Base-by-base conservation (phyloP, 371 early-diverging fungal genomes). In the Syncephalis plumigaleata region DNA sequence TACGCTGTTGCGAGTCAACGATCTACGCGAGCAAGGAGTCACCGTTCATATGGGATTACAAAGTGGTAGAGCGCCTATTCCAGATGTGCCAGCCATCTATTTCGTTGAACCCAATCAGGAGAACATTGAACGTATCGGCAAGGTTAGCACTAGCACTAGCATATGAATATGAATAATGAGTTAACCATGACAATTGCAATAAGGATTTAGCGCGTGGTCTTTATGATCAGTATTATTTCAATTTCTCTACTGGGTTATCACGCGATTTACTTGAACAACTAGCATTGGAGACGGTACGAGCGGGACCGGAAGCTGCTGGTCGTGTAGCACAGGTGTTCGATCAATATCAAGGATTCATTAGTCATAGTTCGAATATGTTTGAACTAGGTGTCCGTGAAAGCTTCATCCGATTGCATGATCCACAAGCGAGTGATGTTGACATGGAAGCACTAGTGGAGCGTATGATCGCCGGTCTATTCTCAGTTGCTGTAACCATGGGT, bases 61-160 rank as follows among this genome's bases (percentile, higher is more conserved):
- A 36, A 74, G 81, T 40, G 83, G 81, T 21, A 73, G 98, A 37
- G 77, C 85, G 44, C 64, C 87, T 9, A 85, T 98, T 39, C 73
- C 84, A 1, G 97, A 97, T 63, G 98, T 94, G 0, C 97, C 98
- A 7, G 98, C 98, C 0, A 70, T 99, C 37, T 99, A 99, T 65
- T 95, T 99, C 70, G 72, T 98, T 0, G 80, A 87, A 55, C 96
- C 97, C 11, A 87, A 83, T 15, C 60, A 72, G 1, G 87, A 90
- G 40, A 92, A 84, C 61, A 73, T 94, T 54, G 67, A 73, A 40
- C 63, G 65, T 36, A 75, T 98, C 31, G 66, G 70, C 36, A 81
- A 91, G 58, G 88, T 86, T 60, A 27, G 47, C 25, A 16, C 18
- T 1, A 21, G 21, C 11, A 20, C 23, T 2, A 2, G 16, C 9